Percentiles rank a stretch among this genome's conserved stretches.
phyloP scores from a whole-genome alignment of 345 rosid genomes.

The Camelina neglecta region DNA sequence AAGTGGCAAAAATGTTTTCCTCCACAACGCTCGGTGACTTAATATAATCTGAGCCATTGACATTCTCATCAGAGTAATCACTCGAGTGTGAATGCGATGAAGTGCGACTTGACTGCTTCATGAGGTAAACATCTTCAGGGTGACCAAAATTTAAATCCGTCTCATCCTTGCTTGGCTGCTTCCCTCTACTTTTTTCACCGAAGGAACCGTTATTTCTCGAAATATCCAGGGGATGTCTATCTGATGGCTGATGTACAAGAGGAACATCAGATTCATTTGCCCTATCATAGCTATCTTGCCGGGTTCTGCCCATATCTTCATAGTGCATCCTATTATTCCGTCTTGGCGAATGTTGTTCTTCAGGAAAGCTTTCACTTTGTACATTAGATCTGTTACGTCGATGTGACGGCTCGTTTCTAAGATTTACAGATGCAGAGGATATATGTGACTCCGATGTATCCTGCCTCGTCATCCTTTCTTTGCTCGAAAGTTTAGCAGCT shows the following conservation, averaged over 20 bases:
- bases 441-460: slow-evolving; percentile 31
- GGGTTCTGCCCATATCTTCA: slow-evolving; percentile 37
- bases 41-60: slow-evolving; percentile 42
- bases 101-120: slow-evolving; percentile 52
- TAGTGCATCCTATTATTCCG: slow-evolving; percentile 29
- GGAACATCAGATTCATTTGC: slow-evolving; percentile 27
- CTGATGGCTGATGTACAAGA: slow-evolving; percentile 30
- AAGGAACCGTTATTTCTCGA: slow-evolving; percentile 42
- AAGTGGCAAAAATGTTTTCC: slow-evolving; percentile 55
- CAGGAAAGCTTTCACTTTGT: slow-evolving; percentile 21
- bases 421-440: slow-evolving; percentile 32
- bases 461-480: slow-evolving; percentile 49
- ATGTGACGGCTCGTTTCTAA: slow-evolving; percentile 35
- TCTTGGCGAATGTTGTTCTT: slow-evolving; percentile 33
- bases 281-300: slow-evolving; percentile 22
- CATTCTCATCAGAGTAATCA: slow-evolving; percentile 47
- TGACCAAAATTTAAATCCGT: slow-evolving; percentile 35
- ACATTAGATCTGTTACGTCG: slow-evolving; percentile 36
- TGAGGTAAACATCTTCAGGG: slow-evolving; percentile 44
- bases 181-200: slow-evolving; percentile 37
- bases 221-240: slow-evolving; percentile 49
- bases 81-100: slow-evolving; percentile 55
- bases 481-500: slow-evolving; percentile 89
- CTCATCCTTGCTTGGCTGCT: slow-evolving; percentile 34
- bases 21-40: slow-evolving; percentile 38